Evolutionary conservation across 768 basidiomycete species (phyloP).

Genomic region (Suillus variegatus): DNA sequence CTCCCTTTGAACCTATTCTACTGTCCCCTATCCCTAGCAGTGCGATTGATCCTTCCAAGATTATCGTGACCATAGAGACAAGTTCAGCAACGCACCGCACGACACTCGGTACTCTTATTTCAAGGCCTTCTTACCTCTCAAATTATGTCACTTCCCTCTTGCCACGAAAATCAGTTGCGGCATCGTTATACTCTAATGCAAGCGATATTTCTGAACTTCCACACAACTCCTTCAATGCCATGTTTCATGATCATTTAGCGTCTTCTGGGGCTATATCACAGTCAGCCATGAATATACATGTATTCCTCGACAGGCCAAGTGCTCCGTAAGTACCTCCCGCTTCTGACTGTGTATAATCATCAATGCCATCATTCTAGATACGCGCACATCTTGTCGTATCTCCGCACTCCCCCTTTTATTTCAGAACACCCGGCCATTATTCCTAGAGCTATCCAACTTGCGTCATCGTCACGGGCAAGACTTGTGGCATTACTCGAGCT

Average conservation of each 20-base stretch:
- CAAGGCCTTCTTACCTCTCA: slow-evolving; percentile 68
- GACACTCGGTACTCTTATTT: slow-evolving; percentile 63
- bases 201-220: slow-evolving; percentile 37
- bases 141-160: slow-evolving; percentile 53
- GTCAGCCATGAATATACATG: slow-evolving; percentile 52
- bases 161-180: slow-evolving; percentile 43
- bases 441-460: slow-evolving; percentile 59
- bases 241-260: slow-evolving; percentile 64
- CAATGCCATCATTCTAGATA: slow-evolving; percentile 48
- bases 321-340: slow-evolving; percentile 58
- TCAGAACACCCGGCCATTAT: slow-evolving; percentile 52
- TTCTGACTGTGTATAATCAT: slow-evolving; percentile 6
- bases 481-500: slow-evolving; percentile 73
- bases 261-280: slow-evolving; percentile 56
- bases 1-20: slow-evolving; percentile 67
- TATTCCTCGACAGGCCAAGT: slow-evolving; percentile 82
- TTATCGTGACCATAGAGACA: slow-evolving; percentile 75
- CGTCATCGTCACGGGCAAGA: slow-evolving; percentile 43
- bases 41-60: slow-evolving; percentile 54
- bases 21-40: slow-evolving; percentile 56
- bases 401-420: slow-evolving; percentile 55
- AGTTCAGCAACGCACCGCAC: slow-evolving; percentile 66
- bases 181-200: slow-evolving; percentile 56
- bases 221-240: slow-evolving; percentile 42
- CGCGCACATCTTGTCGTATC: slow-evolving; percentile 66